Base-by-base conservation (phyloP, 2,329 filamentous ascomycete species). In the Fusarium sp. region DNA sequence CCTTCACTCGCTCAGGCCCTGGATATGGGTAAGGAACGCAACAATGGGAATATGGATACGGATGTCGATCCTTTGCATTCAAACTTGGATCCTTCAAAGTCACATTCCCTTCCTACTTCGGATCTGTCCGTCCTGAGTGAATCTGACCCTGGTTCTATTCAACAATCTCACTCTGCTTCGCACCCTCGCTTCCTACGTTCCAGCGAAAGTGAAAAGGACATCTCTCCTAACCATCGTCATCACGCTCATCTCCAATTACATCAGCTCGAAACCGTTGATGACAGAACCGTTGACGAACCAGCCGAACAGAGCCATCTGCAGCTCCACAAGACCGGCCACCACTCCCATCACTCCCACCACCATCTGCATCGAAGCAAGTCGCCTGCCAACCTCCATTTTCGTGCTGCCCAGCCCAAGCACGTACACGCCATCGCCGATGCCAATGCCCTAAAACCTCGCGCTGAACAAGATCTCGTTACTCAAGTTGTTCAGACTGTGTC, bases 401-500 rank as follows among this genome's bases (percentile, higher is more conserved):
- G 67, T 52, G 54, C 65, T 80, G 79, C 67, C 71, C 79, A 75
- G 61, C 68, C 63, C 63, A 60, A 62, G 28, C 46, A 61, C 53
- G 33, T 25, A 49, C 56, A 58, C 44, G 54, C 67, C 58, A 69
- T 65, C 68, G 72, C 70, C 47, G 57, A 73, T 66, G 67, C 65
- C 47, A 60, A 75, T 72, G 61, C 61, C 43, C 59, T 69, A 62
- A 61, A 67, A 47, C 71, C 72, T 59, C 69, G 61, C 52, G 70
- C 64, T 64, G 72, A 68, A 61, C 59, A 77, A 32, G 67, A 64
- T 44, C 80, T 82, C 75, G 80, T 87, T 75, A 86, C 83, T 19
- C 80, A 82, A 67, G 82, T 90, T 75, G 82, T 89, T 60, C 84
- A 88, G 79, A 90, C 88, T 74, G 80, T 90, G 71, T 88, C 87